Conservation (phyloP, 148 eudicot species). For the Polygonum aviculare region DNA sequence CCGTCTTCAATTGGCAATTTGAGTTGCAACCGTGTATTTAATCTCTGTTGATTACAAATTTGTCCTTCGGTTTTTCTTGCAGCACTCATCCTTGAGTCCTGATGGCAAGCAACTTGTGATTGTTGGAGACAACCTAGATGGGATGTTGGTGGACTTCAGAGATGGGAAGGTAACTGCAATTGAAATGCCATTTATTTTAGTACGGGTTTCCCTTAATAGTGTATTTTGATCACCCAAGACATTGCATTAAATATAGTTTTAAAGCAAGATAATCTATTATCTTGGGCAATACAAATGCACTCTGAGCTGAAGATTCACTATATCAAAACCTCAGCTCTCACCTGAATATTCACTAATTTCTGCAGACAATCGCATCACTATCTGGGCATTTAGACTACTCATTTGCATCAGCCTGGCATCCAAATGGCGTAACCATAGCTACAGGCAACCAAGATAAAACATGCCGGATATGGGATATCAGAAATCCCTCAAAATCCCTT, state of each 20-base stretch:
- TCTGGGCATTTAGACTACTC: slow-evolving; percentile 66
- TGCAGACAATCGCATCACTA: slow-evolving; percentile 44
- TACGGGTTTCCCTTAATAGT: too few relatives aligned
- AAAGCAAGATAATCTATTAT: too few relatives aligned
- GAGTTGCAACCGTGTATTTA: not conserved
- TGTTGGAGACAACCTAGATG: slow-evolving; percentile 27
- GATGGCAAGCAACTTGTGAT: slow-evolving; percentile 22
- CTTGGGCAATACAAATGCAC: not conserved
- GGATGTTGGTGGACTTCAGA: slow-evolving; percentile 23
- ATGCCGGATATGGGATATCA: slow-evolving; percentile 72
- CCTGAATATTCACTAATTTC: not conserved
- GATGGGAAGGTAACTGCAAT: slow-evolving; percentile 9
- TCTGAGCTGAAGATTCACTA: not conserved
- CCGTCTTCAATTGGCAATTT: not conserved
- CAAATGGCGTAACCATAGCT: slow-evolving; percentile 61
- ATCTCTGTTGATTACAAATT: not conserved
- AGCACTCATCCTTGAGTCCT: slow-evolving; percentile 32
- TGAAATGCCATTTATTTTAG: not conserved
- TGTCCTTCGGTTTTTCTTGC: slow-evolving; percentile 6
- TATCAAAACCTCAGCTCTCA: not conserved
- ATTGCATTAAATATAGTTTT: too few relatives aligned
- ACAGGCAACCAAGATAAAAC: slow-evolving; percentile 91
- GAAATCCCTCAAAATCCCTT: slow-evolving; percentile 52
- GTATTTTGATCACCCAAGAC: too few relatives aligned
- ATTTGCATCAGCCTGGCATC: slow-evolving; percentile 91